A percentile compares a stretch with the other conserved stretches of the same genome.
phyloP scores from a whole-genome alignment of 116 monocot species.

The Phalaenopsis hybrid region DNA sequence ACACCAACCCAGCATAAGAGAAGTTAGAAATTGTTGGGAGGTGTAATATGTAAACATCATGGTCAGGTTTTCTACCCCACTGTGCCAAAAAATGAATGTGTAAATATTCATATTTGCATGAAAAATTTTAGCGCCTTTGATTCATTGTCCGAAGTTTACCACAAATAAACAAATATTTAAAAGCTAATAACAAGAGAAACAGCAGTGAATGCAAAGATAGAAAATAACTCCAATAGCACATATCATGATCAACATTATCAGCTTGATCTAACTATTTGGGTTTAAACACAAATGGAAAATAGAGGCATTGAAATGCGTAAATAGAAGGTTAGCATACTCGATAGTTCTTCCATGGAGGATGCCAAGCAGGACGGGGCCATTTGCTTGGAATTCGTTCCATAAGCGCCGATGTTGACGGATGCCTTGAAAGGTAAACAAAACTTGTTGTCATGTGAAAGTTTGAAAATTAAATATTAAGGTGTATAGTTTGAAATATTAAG shows the following conservation, averaged over 20 bases:
- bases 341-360: conserved; percentile 96
- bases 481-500: too few relatives aligned
- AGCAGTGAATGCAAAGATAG: not conserved
- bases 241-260: not conserved
- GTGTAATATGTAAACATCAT: too few relatives aligned
- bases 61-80: too few relatives aligned
- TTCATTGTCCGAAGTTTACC: too few relatives aligned
- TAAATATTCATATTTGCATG: too few relatives aligned
- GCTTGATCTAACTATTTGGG: not conserved
- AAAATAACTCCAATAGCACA: not conserved
- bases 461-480: conserved; percentile 6
- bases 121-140: too few relatives aligned
- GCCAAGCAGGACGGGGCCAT: conserved; percentile 98
- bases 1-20: too few relatives aligned
- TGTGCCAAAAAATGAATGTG: too few relatives aligned
- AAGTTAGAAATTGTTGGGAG: too few relatives aligned
- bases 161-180: too few relatives aligned
- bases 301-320: conserved; percentile 1
- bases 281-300: not conserved
- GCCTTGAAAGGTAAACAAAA: conserved; percentile 14
- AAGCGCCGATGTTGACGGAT: conserved; percentile 58
- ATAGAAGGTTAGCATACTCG: conserved; percentile 38
- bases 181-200: too few relatives aligned
- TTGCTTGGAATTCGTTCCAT: conserved; percentile 91
- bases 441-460: not conserved